Evolutionary conservation across 2,329 filamentous ascomycete species (phyloP), one percentile per base, ranked within the genome.

Genomic region (Ophiostoma angusticollis): DNA sequence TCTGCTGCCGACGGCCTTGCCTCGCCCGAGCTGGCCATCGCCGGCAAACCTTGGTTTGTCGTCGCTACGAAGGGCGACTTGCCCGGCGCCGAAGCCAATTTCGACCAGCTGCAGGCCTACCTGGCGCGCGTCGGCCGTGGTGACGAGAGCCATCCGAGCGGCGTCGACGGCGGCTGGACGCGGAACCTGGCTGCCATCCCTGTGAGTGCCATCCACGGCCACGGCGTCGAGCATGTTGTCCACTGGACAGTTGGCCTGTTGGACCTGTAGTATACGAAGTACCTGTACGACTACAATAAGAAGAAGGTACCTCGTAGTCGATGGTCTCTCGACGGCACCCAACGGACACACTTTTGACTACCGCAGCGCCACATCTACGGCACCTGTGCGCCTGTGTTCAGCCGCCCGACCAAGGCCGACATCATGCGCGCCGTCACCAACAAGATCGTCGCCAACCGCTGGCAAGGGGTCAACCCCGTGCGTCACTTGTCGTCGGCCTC

Each of bases 41-140:
- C 83, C n/a, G 74, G 74, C 24, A 98, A 98, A 62, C 87, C 91
- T 1, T 98, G 91, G 91, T 91, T 93, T 52, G 87, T 95, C 5
- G 78, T 95, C 31, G 89, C 84, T 1, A 95, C 87, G 16, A 96
- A 96, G 60, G 87, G 84, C 1, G 89, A 96, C 56, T 57, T 93
- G 39, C 74, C 78, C 4, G 72, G 71, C 3, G 93, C 91, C 2
- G 73, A 86, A 56, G 71, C 76, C 18, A 93, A 91, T 54, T 98
- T 84, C 56, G 60, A 58, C 25, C 59, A 63, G 37, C 62, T 98
- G 49, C 76, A 77, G 48, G 60, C 61, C 8, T 94, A 95, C 58
- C 60, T 98, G 4, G 65, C 71, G 5, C 63, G 62, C 4, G 69
- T 96, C 18, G 72, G 72, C 37, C 63, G 62, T 1, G 79, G 80